Conservation (phyloP, 306 rosid genomes). For the Cucumis hystrix region DNA sequence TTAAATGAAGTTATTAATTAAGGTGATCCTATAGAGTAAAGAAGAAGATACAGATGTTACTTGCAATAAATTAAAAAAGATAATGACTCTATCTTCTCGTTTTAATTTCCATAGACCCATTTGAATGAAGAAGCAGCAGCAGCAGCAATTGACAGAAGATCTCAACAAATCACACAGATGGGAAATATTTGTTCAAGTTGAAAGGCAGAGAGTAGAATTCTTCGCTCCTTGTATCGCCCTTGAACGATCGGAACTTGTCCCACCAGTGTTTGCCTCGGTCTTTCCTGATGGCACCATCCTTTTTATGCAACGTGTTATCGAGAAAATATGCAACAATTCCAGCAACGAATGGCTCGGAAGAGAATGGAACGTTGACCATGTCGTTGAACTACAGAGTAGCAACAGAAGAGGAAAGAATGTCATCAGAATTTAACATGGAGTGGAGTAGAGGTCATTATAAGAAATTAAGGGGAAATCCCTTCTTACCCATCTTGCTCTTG, state of each 20-base stretch:
- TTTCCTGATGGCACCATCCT: constrained; percentile 42
- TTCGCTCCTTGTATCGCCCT: constrained; percentile 71
- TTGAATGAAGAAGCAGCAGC: not conserved
- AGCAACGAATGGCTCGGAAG: constrained; percentile 87
- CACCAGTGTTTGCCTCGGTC: constrained; percentile 98
- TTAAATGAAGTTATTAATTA: constrained; percentile 3
- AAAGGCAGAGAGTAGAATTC: constrained; percentile 92
- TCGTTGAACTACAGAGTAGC: constrained; percentile 69
- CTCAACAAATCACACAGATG: constrained; percentile 37
- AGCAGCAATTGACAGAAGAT: not conserved
- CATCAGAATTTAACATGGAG: not conserved
- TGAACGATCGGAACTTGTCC: constrained; percentile 78
- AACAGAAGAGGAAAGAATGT: not conserved
- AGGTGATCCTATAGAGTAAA: not conserved
- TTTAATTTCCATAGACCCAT: not conserved
- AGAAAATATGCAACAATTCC: constrained; percentile 73
- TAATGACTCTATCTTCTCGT: not conserved
- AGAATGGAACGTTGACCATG: constrained; percentile 80
- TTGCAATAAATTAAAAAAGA: not conserved
- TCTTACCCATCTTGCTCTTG: constrained; percentile 87
- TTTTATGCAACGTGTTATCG: constrained; percentile 74
- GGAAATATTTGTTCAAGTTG: constrained; percentile 92
- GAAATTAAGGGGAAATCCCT: not conserved
- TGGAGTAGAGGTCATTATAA: not conserved
- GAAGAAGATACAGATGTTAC: constrained; percentile 2